Base-by-base conservation (phyloP, 2,329 filamentous ascomycete genomes). In the Pseudogymnoascus sp. region DNA sequence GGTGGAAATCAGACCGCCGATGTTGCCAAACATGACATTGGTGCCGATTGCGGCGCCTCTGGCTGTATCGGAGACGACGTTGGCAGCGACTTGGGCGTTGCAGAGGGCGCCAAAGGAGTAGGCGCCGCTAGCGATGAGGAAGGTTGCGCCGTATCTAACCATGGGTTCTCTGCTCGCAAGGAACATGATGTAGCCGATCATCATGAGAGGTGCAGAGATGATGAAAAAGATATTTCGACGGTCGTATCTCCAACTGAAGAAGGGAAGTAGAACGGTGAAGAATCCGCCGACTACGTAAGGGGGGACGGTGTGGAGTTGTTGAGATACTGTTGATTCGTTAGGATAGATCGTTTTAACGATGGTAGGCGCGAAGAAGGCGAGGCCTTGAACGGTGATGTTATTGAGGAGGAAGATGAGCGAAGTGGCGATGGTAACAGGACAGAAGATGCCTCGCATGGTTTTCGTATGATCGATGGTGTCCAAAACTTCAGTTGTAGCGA, bases 131-230 rank as follows among this genome's bases (percentile, higher is more conserved):
- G 87, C 83, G 63, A 90, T 85, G 63, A 91, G 73, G 74, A 91
- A 91, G 0, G 86, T 88, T 0, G 87, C 88, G 0, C 82, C 87
- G 71, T 91, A 91, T 17, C 87, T 82, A 1, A 85, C 82, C 28
- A 77, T 75, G 0, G 78, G 66, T 61, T 82, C 71, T 2, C 73
- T 74, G 13, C 78, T 82, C 4, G 83, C 86, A 0, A 90, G 77
- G 75, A 90, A 90, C 80, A 90, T 86, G 71, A 84, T 83, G 73
- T 89, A 90, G 0, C 88, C 88, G 3, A 81, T 71, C 80, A 91
- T 89, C 67, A 87, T 83, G 5, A 89, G 72, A 0, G 87, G 87
- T 0, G 86, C 81, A 1, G 79, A 79, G 10, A 80, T 63, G 57
- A 87, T 80, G 70, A 89, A 81, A 72, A 88, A 85, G 50, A 87